Evolutionary conservation across 257 asterid species (phyloP), one percentile per base, ranked within the genome.

Genomic region (Jaltomata sinuosa): DNA sequence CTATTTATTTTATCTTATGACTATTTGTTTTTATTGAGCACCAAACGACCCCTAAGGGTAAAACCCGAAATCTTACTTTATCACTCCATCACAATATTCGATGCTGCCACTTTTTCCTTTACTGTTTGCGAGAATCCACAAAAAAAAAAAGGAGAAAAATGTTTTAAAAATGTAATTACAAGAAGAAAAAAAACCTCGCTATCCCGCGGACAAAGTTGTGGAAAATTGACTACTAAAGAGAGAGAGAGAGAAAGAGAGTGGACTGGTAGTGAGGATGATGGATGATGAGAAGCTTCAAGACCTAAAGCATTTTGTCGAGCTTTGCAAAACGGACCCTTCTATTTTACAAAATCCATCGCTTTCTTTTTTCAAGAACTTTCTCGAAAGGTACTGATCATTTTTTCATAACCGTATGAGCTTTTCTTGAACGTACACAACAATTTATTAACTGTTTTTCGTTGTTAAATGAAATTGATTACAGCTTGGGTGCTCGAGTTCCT

Each of bases 401-500:
- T 19, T 12, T 54, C 34, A 11, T 62, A 31, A 40, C 22, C n/a
- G 29, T 69, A 49, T 27, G 10, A 3, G n/a, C 18, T 78, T 49
- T 76, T 21, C 22, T 82, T 65, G 82, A 6, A 53, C 15, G 52
- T 6, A 25, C 29, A 54, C 5, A 32, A 54, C 81, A 53, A 8
- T 84, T 49, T 25, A 50, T 62, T 59, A 21, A 2, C 80, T 53
- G 14, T 47, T 25, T 80, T 79, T 34, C 0, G 0, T 16, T 62
- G 16, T 27, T 32, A 3, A 65, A 62, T 29, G 50, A 18, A 32
- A 52, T 57, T 54, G 21, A 47, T 84, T 64, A 59, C 88, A 93
- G 98, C 83, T 15, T 89, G 54, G 98, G 97, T 80, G 97, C 94
- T 86, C 90, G 71, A 78, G 74, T 92, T 87, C 90, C 96, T 53